Evolutionary conservation across 495 filamentous ascomycete species (phyloP).

Genomic region (Xylaria cubensis): DNA sequence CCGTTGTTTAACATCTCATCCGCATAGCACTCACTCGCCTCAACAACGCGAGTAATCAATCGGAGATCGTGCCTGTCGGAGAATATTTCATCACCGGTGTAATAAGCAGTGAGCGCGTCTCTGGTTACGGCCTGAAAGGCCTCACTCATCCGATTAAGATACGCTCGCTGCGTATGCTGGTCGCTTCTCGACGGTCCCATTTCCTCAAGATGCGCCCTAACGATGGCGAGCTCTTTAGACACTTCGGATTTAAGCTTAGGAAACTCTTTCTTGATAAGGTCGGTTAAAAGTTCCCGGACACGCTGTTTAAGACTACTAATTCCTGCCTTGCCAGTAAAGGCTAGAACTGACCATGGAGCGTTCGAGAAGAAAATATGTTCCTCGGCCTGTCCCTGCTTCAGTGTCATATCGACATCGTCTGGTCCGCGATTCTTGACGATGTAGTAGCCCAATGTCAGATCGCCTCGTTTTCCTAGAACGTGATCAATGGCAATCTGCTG

Average conservation of each 20-base stretch:
- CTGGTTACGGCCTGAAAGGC: slow-evolving; percentile 50
- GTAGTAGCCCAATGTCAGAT: slow-evolving; percentile 58
- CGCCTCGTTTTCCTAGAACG: slow-evolving; percentile 47
- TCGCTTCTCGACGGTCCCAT: slow-evolving; percentile 49
- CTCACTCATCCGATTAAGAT: slow-evolving; percentile 49
- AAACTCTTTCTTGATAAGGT: slow-evolving; percentile 59
- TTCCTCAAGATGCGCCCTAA: slow-evolving; percentile 41
- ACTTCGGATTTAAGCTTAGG: slow-evolving; percentile 58
- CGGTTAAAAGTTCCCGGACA: slow-evolving; percentile 51
- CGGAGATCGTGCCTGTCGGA: slow-evolving; percentile 38
- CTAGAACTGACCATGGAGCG: slow-evolving; percentile 53
- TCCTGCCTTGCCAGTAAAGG: slow-evolving; percentile 53
- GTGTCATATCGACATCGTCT: slow-evolving; percentile 36
- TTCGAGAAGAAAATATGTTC: slow-evolving; percentile 49
- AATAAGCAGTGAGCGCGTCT: slow-evolving; percentile 46
- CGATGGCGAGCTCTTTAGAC: slow-evolving; percentile 42
- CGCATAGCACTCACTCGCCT: slow-evolving; percentile 51
- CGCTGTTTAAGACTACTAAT: slow-evolving; percentile 54
- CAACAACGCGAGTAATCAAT: slow-evolving; percentile 55
- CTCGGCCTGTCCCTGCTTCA: slow-evolving; percentile 38
- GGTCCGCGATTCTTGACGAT: slow-evolving; percentile 63
- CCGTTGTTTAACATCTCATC: slow-evolving; percentile 46
- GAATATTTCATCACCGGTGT: slow-evolving; percentile 51
- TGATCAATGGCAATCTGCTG: slow-evolving; percentile 56
- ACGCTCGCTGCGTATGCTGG: slow-evolving; percentile 34